phyloP scores from a whole-genome alignment of 2,329 filamentous ascomycete genomes.

The Cadophora luteo-olivacea region DNA sequence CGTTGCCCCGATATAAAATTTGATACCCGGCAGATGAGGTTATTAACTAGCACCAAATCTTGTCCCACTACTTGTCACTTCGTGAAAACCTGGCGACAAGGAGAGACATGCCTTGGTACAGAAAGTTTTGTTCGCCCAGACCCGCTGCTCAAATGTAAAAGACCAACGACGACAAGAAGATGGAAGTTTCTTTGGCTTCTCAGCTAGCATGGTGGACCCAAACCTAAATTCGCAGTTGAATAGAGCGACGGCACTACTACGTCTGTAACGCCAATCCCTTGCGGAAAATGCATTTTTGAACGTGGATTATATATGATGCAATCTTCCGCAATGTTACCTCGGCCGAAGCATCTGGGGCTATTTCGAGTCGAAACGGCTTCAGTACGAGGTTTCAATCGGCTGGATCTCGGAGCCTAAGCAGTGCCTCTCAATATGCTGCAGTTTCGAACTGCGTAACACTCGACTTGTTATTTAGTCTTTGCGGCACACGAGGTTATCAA shows the following conservation, averaged over 20 bases:
- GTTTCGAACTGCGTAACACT: neutral
- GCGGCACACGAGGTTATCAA: conserved; percentile 1
- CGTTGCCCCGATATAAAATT: neutral
- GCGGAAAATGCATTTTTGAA: conserved; percentile 1
- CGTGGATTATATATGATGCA: conserved; percentile 15
- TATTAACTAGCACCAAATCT: neutral
- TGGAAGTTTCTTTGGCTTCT: conserved; percentile 18
- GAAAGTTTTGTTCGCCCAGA: neutral
- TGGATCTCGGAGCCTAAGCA: neutral
- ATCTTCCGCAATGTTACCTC: conserved; percentile 12
- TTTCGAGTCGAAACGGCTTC: conserved; percentile 8
- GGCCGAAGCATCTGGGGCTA: neutral
- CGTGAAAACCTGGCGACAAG: neutral
- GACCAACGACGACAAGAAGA: conserved; percentile 4
- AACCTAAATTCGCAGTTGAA: neutral
- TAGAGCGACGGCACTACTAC: neutral
- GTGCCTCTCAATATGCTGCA: neutral
- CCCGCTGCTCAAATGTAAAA: neutral
- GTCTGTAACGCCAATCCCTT: neutral
- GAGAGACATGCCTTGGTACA: neutral
- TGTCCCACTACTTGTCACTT: neutral
- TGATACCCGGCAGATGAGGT: conserved; percentile 4
- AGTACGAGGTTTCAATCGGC: conserved; percentile 11
- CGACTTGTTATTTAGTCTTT: neutral
- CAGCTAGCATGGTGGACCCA: conserved; percentile 6